These are phyloP conservation scores for Nemania sp. DNA, from an alignment of 2,329 filamentous ascomycete species.

Conservation along the genomic window DNA sequence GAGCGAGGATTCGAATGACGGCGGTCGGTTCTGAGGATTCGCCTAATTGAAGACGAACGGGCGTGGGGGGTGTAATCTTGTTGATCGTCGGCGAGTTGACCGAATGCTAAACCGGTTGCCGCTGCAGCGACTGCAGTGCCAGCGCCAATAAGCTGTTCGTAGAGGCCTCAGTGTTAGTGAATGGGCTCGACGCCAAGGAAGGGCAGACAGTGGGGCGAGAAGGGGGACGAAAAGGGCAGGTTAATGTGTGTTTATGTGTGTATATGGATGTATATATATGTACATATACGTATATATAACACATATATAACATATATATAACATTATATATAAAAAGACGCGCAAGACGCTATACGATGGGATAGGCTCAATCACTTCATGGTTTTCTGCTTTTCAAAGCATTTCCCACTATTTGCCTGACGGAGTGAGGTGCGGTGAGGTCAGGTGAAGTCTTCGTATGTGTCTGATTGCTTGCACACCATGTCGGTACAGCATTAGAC, in stretches of 20 bases:
- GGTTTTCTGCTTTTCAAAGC: not conserved
- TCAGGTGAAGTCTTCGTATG: not conserved
- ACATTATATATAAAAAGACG: too few species aligned
- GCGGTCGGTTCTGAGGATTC: constrained; percentile 42
- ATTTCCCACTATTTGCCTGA: not conserved
- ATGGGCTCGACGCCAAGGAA: constrained; percentile 3
- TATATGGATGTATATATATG: too few species aligned
- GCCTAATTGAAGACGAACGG: constrained; percentile 40
- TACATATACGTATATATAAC: not conserved
- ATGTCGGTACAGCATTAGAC: not conserved
- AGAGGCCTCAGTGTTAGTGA: constrained; percentile 31
- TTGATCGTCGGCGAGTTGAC: constrained; percentile 53
- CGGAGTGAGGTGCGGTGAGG: not conserved
- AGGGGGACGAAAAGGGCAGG: not conserved
- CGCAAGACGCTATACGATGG: not conserved
- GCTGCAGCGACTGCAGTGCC: constrained; percentile 66
- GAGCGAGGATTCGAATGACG: constrained; percentile 39
- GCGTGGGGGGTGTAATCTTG: constrained; percentile 38
- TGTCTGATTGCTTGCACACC: too few species aligned
- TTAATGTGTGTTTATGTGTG: too few species aligned
- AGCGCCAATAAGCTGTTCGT: constrained; percentile 60
- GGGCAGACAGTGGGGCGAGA: constrained; percentile 4
- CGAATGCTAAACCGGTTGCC: constrained; percentile 62
- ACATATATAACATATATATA: too few species aligned
- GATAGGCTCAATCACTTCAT: not conserved